Conservation (phyloP, 1,139 yeast species). For the Sugiyamaella pinicola region DNA sequence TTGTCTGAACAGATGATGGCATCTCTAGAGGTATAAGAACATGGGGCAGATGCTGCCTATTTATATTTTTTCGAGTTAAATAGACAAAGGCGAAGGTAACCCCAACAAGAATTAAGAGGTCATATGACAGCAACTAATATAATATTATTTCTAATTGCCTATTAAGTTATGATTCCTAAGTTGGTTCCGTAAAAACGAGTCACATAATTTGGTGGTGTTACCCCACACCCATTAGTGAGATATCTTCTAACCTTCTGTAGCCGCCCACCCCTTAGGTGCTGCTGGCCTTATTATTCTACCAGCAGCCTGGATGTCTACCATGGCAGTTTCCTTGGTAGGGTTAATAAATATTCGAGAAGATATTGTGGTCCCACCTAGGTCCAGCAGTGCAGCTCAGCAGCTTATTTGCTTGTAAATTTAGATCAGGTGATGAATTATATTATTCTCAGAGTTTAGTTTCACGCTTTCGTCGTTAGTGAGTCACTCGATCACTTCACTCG, state of each 20-base stretch:
- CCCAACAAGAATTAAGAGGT: background rate
- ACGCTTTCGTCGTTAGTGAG: too few species aligned
- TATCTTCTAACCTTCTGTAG: background rate
- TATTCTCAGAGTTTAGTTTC: too few species aligned
- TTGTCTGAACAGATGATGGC: background rate
- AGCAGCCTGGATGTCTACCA: too few species aligned
- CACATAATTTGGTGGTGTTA: background rate
- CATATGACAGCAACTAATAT: background rate
- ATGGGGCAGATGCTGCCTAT: background rate
- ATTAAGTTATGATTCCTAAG: background rate
- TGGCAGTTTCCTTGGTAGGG: too few species aligned
- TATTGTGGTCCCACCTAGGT: too few species aligned
- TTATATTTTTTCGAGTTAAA: background rate
- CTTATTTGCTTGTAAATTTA: too few species aligned
- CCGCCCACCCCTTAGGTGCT: background rate
- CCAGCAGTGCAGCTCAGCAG: too few species aligned
- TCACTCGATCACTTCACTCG: too few species aligned
- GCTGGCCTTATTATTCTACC: background rate
- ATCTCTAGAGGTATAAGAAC: background rate
- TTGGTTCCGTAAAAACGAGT: too few species aligned
- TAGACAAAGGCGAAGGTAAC: background rate
- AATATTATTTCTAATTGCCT: background rate
- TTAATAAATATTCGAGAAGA: too few species aligned
- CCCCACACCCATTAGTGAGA: background rate
- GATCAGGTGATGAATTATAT: too few species aligned